A percentile compares a stretch with the other conserved stretches of the same genome.
These are phyloP conservation scores for Microbotryum lychnidis-dioicae DNA, from an alignment of 1,284 basidiomycete species.

Conservation along the genomic window DNA sequence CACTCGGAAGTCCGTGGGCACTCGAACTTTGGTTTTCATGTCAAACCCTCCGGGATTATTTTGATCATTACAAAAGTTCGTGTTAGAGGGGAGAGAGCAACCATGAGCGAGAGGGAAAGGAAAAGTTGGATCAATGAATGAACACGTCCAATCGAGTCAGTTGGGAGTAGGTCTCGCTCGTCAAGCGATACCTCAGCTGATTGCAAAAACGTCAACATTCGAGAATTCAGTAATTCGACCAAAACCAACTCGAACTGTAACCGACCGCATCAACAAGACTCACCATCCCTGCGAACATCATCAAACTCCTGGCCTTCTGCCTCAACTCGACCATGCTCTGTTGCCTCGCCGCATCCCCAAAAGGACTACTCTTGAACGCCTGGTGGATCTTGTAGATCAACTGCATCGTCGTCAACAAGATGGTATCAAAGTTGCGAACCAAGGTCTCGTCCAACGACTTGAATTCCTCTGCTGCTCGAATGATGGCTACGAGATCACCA, in stretches of 20 bases:
- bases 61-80: no score
- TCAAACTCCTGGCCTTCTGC: conserved; percentile 48
- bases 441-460: conserved; percentile 75
- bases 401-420: conserved; percentile 91
- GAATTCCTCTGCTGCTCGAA: conserved; percentile 81
- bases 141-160: conserved; percentile 34
- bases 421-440: conserved; percentile 79
- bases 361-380: conserved; percentile 61
- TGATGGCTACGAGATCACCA: conserved; percentile 76
- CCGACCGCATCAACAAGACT: background rate
- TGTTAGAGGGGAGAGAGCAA: no score
- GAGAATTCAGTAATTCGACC: no score
- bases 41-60: no score
- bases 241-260: no score
- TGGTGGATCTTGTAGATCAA: conserved; percentile 72
- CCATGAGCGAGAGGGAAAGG: no score
- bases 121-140: conserved; percentile 18
- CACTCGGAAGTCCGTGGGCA: no score
- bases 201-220: no score
- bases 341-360: conserved; percentile 62
- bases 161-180: conserved; percentile 67
- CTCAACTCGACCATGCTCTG: conserved; percentile 51
- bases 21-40: no score
- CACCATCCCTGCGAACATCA: conserved; percentile 72
- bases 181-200: conserved; percentile 70